Conservation (phyloP, 2,329 filamentous ascomycete genomes). For the Paracoccidioides lutzii region DNA sequence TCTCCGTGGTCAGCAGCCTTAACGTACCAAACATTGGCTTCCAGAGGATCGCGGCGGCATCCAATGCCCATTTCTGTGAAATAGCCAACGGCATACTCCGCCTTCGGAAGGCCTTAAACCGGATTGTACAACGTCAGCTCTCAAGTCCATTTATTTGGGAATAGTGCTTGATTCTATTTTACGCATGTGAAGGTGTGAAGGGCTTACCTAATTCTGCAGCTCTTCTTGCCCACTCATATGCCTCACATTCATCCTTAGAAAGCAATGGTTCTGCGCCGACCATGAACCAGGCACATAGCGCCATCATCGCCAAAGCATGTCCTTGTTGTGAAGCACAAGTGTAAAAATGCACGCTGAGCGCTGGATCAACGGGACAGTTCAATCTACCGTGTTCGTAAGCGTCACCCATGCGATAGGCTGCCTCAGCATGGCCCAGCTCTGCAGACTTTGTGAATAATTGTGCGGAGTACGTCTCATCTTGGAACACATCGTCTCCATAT, state of each 20-base stretch:
- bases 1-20: conserved; percentile 87
- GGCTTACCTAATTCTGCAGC: conserved; percentile 70
- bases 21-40: conserved; percentile 98
- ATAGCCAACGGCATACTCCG: conserved; percentile 91
- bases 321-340: conserved; percentile 78
- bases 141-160: neutral
- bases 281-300: conserved; percentile 96
- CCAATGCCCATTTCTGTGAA: conserved; percentile 99
- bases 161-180: neutral
- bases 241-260: conserved; percentile 90
- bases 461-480: conserved; percentile 77
- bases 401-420: conserved; percentile 80
- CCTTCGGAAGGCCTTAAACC: conserved; percentile 40
- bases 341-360: conserved; percentile 93
- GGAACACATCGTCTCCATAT: conserved; percentile 89
- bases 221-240: conserved; percentile 86
- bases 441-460: conserved; percentile 91
- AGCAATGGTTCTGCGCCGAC: conserved; percentile 83
- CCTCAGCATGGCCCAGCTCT: conserved; percentile 77
- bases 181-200: no score
- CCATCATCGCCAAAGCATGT: conserved; percentile 89
- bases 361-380: conserved; percentile 77
- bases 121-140: neutral
- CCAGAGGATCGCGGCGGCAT: conserved; percentile 82
- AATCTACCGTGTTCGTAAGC: conserved; percentile 89